Conservation (phyloP, 345 rosid species). For the Cochlearia excelsa region DNA sequence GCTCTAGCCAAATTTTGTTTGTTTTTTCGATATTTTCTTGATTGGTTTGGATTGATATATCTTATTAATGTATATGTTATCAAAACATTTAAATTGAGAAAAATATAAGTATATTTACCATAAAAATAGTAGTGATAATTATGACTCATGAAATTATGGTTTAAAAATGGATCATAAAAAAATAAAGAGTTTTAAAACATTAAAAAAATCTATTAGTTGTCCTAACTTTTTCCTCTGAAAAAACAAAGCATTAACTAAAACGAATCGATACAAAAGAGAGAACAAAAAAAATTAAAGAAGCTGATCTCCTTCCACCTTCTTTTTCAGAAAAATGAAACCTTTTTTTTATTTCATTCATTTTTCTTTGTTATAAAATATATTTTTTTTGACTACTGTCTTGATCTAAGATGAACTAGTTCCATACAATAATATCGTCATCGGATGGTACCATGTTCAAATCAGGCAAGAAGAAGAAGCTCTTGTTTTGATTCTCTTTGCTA, state of each 20-base stretch:
- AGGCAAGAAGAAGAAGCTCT: constrained; percentile 45
- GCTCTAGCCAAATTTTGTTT: too few species aligned
- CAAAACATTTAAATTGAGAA: too few species aligned
- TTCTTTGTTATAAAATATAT: constrained; percentile 6
- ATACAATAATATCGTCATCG: constrained; percentile 45
- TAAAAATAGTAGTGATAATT: too few species aligned
- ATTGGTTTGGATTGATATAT: too few species aligned
- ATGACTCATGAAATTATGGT: too few species aligned
- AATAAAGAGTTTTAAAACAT: constrained; percentile 9
- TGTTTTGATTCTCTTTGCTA: too few species aligned
- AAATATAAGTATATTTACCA: too few species aligned
- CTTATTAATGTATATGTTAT: too few species aligned
- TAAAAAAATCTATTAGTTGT: constrained; percentile 30
- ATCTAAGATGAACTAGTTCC: constrained; percentile 48
- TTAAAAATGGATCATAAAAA: too few species aligned
- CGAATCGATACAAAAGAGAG: constrained; percentile 19
- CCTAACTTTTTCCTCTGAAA: constrained; percentile 22
- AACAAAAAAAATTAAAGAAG: neutral
- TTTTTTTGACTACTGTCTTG: too few species aligned
- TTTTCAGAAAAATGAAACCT: constrained; percentile 8
- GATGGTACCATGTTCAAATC: constrained; percentile 72
- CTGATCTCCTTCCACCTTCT: constrained; percentile 24
- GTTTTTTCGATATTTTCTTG: too few species aligned
- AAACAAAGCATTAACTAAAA: constrained; percentile 28
- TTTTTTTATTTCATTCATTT: constrained; percentile 12